Evolutionary conservation across 2,329 filamentous ascomycete species (phyloP).

Genomic region (Colletotrichum magnum): DNA sequence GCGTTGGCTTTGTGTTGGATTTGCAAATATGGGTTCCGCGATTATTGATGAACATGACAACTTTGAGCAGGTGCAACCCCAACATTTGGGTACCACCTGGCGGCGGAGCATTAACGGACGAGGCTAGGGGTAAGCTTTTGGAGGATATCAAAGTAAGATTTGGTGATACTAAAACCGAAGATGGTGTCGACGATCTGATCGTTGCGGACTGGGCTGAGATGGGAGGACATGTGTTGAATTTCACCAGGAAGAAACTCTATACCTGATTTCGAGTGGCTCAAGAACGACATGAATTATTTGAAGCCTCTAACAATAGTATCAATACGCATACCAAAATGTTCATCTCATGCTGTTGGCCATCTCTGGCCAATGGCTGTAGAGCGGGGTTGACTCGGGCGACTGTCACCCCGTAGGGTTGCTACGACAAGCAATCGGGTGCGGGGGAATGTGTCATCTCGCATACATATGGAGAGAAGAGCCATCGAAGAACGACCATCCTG

Average conservation of each 20-base stretch:
- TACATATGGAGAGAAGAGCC: too few relatives aligned
- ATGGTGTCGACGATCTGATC: neutral
- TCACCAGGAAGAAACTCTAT: neutral
- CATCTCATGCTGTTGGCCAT: too few relatives aligned
- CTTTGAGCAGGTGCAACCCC: constrained; percentile 8
- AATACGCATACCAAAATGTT: too few relatives aligned
- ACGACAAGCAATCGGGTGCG: too few relatives aligned
- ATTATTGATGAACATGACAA: constrained; percentile 11
- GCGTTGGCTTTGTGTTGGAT: neutral
- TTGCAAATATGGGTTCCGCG: constrained; percentile 10
- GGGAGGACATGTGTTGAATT: constrained; percentile 7
- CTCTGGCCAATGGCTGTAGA: too few relatives aligned
- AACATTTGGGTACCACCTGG: constrained; percentile 12
- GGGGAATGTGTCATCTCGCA: too few relatives aligned
- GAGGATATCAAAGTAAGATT: constrained; percentile 12
- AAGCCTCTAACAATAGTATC: too few relatives aligned
- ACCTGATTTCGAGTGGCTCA: neutral
- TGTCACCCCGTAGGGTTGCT: too few relatives aligned
- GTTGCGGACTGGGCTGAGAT: constrained; percentile 3
- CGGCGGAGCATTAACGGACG: constrained; percentile 10
- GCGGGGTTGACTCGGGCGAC: too few relatives aligned
- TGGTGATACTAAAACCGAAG: constrained; percentile 8
- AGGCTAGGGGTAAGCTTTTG: neutral
- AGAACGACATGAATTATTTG: too few relatives aligned
- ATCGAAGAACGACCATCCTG: too few relatives aligned